Conservation (phyloP, 768 basidiomycete species). For the Glaciozyma antarctica region DNA sequence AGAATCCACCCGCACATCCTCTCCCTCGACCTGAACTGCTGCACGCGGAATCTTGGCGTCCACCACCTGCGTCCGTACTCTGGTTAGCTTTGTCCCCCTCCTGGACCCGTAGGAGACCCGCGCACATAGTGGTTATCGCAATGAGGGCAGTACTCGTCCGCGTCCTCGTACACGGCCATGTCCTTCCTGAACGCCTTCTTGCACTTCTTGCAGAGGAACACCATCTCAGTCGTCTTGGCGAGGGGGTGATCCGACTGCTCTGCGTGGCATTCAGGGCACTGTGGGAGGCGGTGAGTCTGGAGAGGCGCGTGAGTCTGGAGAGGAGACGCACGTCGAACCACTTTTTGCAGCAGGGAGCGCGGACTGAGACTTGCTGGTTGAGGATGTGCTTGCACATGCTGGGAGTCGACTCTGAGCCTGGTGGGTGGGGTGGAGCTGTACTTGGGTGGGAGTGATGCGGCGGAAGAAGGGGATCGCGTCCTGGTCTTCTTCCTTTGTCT, state of each 20-base stretch:
- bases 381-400: slow-evolving; percentile 72
- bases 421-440: too few relatives aligned
- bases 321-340: slow-evolving; percentile 69
- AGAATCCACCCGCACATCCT: slow-evolving; percentile 77
- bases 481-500: too few relatives aligned
- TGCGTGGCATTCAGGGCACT: slow-evolving; percentile 86
- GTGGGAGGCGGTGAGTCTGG: not conserved
- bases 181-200: slow-evolving; percentile 96
- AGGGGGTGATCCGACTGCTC: slow-evolving; percentile 68
- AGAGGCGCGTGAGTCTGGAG: not conserved
- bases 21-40: slow-evolving; percentile 69
- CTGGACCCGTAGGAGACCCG: slow-evolving; percentile 15
- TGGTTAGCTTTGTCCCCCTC: not conserved
- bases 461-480: too few relatives aligned
- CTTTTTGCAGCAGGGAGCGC: slow-evolving; percentile 91
- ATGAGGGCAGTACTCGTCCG: slow-evolving; percentile 94
- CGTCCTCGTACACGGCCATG: slow-evolving; percentile 83
- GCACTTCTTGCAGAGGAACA: slow-evolving; percentile 76
- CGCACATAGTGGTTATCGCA: slow-evolving; percentile 97
- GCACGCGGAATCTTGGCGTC: not conserved
- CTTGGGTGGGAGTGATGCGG: too few relatives aligned
- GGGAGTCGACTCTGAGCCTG: not conserved
- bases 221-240: slow-evolving; percentile 69
- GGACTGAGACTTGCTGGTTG: slow-evolving; percentile 91
- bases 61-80: not conserved